phyloP scores from a whole-genome alignment of 2,329 filamentous ascomycete genomes.

The Xylariaceae sp. region DNA sequence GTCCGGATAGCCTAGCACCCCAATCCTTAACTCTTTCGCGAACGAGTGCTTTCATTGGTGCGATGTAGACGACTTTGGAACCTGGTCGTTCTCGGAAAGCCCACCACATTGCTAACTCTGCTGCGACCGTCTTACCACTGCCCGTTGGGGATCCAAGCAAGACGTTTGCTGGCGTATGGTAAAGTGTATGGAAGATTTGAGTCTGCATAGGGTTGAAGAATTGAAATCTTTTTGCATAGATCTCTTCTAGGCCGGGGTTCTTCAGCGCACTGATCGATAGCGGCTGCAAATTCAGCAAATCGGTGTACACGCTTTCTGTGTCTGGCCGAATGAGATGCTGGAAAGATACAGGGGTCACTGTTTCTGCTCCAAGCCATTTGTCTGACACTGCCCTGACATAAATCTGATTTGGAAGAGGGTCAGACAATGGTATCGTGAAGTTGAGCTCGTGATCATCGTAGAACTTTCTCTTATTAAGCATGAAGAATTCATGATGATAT shows the following conservation, averaged over 20 bases:
- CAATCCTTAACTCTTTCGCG: constrained; percentile 96
- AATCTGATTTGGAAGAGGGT: constrained; percentile 93
- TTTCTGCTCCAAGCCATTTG: constrained; percentile 95
- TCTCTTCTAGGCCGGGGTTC: constrained; percentile 83
- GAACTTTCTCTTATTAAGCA: constrained; percentile 86
- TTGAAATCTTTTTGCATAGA: constrained; percentile 88
- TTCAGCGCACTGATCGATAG: constrained; percentile 86
- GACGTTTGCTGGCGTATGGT: constrained; percentile 90
- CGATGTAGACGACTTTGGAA: constrained; percentile 98
- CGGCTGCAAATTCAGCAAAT: constrained; percentile 89
- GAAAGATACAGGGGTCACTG: constrained; percentile 93
- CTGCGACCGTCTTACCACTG: constrained; percentile 96
- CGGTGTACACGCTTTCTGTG: constrained; percentile 96
- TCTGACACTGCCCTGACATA: constrained; percentile 95
- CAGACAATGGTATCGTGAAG: constrained; percentile 94
- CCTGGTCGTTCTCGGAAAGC: constrained; percentile 93
- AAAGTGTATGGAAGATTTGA: constrained; percentile 96
- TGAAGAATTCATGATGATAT: constrained; percentile 97
- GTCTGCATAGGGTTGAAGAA: constrained; percentile 99
- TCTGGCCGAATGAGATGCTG: constrained; percentile 97
- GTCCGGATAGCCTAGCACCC: constrained; percentile 79
- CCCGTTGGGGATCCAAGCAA: constrained; percentile 94
- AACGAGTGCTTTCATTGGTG: constrained; percentile 98
- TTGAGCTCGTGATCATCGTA: constrained; percentile 97
- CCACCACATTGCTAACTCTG: constrained; percentile 99